Evolutionary conservation across 1,284 basidiomycete genomes (phyloP).

Genomic region (Mycena sp.): DNA sequence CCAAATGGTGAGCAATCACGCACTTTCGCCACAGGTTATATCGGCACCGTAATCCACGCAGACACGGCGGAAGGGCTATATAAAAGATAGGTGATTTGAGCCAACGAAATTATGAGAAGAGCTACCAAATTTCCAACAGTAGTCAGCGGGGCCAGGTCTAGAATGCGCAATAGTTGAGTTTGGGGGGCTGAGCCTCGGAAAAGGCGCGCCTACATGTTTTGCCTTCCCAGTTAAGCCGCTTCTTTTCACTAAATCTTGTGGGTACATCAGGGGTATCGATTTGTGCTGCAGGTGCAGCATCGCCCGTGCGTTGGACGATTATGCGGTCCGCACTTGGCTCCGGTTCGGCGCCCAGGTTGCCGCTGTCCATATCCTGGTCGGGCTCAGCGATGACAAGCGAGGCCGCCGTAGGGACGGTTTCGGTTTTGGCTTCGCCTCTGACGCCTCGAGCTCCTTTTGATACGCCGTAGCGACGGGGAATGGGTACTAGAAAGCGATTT

Average conservation of each 20-base stretch:
- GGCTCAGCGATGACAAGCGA: conserved; percentile 39
- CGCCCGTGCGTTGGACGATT: conserved; percentile 46
- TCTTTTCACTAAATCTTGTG: conserved; percentile 84
- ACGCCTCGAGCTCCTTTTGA: conserved; percentile 59
- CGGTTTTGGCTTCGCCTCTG: conserved; percentile 34
- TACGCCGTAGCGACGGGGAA: conserved; percentile 76
- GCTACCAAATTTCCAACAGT: conserved; percentile 94
- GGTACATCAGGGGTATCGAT: conserved; percentile 73
- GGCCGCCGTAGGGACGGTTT: conserved; percentile 33
- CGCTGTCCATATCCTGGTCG: conserved; percentile 46
- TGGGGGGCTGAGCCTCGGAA: background rate
- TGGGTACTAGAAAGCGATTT: conserved; percentile 61
- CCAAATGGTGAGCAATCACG: conserved; percentile 27
- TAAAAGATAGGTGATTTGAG: background rate
- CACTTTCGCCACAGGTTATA: conserved; percentile 96
- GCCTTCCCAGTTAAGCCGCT: conserved; percentile 85
- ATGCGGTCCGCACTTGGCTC: conserved; percentile 27
- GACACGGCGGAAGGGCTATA: conserved; percentile 90
- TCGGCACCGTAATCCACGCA: conserved; percentile 91
- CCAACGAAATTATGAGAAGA: conserved; percentile 37
- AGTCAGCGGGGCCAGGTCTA: conserved; percentile 93
- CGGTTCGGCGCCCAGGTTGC: background rate
- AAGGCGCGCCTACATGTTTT: conserved; percentile 76
- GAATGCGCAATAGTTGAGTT: conserved; percentile 13
- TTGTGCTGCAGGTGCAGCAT: conserved; percentile 41